These are phyloP conservation scores for Mycena capillaripes DNA, from an alignment of 768 basidiomycete genomes.

Conservation along the genomic window DNA sequence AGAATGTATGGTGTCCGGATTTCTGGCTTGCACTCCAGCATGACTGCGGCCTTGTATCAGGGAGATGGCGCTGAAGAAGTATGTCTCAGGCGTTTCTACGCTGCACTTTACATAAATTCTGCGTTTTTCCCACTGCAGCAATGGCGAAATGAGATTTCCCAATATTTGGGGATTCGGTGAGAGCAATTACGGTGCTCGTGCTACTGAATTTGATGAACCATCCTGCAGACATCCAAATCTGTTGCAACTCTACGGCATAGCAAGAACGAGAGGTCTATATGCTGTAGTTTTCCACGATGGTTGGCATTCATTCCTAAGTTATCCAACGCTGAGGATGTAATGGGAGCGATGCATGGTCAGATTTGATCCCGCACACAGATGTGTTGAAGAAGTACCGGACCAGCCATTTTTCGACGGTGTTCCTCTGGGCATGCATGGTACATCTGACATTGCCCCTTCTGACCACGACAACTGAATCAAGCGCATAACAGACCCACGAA, in stretches of 20 bases:
- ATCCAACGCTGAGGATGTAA: background rate
- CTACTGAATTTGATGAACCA: background rate
- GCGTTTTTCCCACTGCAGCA: background rate
- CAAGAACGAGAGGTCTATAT: background rate
- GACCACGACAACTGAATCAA: no score
- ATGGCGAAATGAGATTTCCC: background rate
- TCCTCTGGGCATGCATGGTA: background rate
- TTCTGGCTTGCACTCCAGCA: background rate
- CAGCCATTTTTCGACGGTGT: background rate
- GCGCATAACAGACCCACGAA: background rate
- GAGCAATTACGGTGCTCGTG: background rate
- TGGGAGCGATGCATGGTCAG: background rate
- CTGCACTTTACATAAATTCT: background rate
- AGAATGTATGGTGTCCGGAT: background rate
- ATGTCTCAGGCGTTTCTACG: background rate
- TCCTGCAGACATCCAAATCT: background rate
- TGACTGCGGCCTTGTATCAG: background rate
- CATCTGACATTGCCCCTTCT: background rate
- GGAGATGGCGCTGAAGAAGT: background rate
- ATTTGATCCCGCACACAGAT: background rate
- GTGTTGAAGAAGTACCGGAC: background rate
- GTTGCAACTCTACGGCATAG: background rate
- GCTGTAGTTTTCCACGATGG: background rate
- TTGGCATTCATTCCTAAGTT: background rate
- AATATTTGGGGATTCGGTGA: background rate